phyloP scores from a whole-genome alignment of 2,329 filamentous ascomycete species.

The Nakataea oryzae region DNA sequence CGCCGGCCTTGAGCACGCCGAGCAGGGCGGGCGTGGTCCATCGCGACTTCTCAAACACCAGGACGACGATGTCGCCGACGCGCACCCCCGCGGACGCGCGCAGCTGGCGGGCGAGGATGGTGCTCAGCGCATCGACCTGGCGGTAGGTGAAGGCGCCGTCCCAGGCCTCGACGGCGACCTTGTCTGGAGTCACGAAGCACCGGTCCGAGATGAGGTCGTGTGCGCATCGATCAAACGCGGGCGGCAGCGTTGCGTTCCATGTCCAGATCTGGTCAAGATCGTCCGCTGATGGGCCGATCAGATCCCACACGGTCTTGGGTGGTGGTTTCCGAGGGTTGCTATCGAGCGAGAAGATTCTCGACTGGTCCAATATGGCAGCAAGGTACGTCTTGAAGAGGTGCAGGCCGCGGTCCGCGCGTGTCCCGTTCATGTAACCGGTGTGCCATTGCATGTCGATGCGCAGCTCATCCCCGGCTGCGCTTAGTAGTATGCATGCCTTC shows the following conservation, averaged over 20 bases:
- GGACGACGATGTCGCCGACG: conserved; percentile 30
- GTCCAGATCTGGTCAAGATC: conserved; percentile 33
- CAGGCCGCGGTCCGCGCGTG: neutral
- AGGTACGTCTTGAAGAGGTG: conserved; percentile 2
- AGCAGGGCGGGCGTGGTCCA: conserved; percentile 13
- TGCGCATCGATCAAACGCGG: conserved; percentile 29
- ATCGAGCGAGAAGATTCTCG: neutral
- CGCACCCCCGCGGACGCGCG: conserved; percentile 20
- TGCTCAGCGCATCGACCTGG: conserved; percentile 31
- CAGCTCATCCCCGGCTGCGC: neutral
- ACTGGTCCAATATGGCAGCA: neutral
- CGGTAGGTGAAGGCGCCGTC: conserved; percentile 36
- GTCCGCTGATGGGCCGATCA: conserved; percentile 13
- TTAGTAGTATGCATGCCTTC: neutral
- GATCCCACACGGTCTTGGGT: conserved; percentile 1
- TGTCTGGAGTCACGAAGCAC: conserved; percentile 23
- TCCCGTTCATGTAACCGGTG: neutral
- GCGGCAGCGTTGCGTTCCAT: conserved; percentile 32
- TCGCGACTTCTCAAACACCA: conserved; percentile 13
- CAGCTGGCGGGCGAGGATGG: conserved; percentile 28
- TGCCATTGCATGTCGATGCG: neutral
- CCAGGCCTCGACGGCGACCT: conserved; percentile 36
- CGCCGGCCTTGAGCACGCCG: conserved; percentile 14
- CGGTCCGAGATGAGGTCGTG: conserved; percentile 33
- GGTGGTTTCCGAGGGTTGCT: neutral